Percentiles rank a stretch among this genome's conserved stretches.
These are phyloP conservation scores for Hymenoscyphus repandus DNA, from an alignment of 2,329 filamentous ascomycete species.

Conservation along the genomic window DNA sequence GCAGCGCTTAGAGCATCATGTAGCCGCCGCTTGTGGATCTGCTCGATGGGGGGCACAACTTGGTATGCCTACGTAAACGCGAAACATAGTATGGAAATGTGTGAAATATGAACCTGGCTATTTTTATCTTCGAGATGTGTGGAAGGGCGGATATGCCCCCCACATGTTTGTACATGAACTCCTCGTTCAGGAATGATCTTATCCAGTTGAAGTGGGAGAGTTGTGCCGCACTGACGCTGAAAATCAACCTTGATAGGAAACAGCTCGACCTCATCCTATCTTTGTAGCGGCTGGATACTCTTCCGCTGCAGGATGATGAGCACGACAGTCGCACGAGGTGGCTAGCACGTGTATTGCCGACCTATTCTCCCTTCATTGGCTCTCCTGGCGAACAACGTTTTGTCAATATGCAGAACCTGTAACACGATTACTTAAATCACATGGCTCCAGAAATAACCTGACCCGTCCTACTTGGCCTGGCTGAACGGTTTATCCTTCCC, in stretches of 20 bases:
- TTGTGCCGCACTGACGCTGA: neutral
- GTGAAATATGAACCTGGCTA: neutral
- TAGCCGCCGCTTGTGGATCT: too few relatives aligned
- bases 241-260: neutral
- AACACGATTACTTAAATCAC: conserved; percentile 5
- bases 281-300: neutral
- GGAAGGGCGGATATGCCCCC: conserved; percentile 1
- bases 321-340: neutral
- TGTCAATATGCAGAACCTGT: conserved; percentile 9
- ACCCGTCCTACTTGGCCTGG: neutral
- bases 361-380: neutral
- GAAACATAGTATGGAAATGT: too few relatives aligned
- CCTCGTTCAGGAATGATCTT: neutral
- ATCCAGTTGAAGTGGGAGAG: neutral
- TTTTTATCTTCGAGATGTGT: neutral
- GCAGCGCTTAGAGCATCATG: too few relatives aligned
- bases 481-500: conserved; percentile 3
- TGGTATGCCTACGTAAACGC: neutral
- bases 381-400: neutral
- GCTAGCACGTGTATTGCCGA: conserved; percentile 1
- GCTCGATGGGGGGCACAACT: neutral
- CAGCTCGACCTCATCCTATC: neutral
- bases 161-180: neutral
- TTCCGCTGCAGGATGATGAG: neutral
- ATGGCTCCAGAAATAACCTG: conserved; percentile 4